phyloP scores from a whole-genome alignment of 768 basidiomycete species.

The Suillus subluteus region DNA sequence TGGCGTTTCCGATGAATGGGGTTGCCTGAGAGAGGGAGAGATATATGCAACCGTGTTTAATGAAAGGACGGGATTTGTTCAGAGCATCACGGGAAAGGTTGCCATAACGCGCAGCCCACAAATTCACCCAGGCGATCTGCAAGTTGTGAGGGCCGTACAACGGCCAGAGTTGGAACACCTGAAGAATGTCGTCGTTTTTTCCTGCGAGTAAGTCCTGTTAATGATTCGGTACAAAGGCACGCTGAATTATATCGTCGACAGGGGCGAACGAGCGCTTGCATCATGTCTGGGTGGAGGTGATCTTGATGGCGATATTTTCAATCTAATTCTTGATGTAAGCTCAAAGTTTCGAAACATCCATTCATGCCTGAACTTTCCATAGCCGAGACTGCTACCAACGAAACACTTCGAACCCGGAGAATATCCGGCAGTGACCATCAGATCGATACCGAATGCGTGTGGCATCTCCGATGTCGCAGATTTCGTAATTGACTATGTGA shows the following conservation, averaged over 20 bases:
- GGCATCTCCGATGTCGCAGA: constrained; percentile 69
- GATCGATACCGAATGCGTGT: constrained; percentile 47
- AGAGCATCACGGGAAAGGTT: constrained; percentile 40
- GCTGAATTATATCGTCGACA: neutral
- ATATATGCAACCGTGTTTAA: constrained; percentile 48
- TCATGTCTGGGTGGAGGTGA: constrained; percentile 72
- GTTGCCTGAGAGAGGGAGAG: constrained; percentile 47
- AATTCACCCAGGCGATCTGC: constrained; percentile 54
- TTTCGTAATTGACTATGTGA: constrained; percentile 72
- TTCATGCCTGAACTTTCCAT: neutral
- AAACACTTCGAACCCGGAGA: constrained; percentile 41
- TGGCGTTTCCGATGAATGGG: constrained; percentile 56
- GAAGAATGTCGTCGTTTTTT: constrained; percentile 53
- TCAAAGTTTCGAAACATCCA: neutral
- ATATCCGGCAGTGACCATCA: constrained; percentile 53
- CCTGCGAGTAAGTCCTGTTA: constrained; percentile 39
- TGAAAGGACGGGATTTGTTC: constrained; percentile 29
- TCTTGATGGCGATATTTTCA: constrained; percentile 67
- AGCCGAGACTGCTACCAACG: constrained; percentile 37
- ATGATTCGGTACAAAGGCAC: neutral
- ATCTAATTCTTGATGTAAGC: constrained; percentile 45
- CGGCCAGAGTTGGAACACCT: constrained; percentile 42
- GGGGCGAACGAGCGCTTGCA: constrained; percentile 58
- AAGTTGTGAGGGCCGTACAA: constrained; percentile 46
- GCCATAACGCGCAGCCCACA: constrained; percentile 55